Evolutionary conservation across 2,329 filamentous ascomycete species (phyloP).

Genomic region (Ophiocordyceps camponoti-leonardi): DNA sequence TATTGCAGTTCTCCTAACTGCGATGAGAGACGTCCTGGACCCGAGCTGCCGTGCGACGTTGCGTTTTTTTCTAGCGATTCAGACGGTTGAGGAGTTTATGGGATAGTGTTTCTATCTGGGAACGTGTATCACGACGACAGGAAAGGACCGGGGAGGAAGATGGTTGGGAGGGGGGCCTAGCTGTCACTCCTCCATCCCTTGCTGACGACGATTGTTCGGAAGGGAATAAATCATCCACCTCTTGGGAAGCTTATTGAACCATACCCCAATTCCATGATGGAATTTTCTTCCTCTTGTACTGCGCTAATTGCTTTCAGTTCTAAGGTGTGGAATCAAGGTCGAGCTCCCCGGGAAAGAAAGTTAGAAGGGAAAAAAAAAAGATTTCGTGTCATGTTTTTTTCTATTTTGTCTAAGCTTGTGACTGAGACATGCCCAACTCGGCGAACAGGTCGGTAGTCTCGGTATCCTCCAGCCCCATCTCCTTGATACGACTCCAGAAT

Average conservation of each 20-base stretch:
- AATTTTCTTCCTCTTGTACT: background rate
- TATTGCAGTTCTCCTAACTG: slow-evolving; percentile 8
- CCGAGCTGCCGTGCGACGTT: background rate
- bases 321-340: background rate
- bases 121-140: background rate
- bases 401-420: background rate
- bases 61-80: background rate
- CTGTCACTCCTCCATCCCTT: background rate
- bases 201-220: no score
- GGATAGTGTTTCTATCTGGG: background rate
- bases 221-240: background rate
- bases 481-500: slow-evolving; percentile 62
- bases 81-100: background rate
- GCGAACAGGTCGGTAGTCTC: slow-evolving; percentile 29
- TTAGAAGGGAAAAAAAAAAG: no score
- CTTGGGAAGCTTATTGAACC: background rate
- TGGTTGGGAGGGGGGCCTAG: background rate
- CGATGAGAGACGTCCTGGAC: no score
- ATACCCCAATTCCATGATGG: background rate
- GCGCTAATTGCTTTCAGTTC: background rate
- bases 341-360: background rate
- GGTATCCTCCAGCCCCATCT: slow-evolving; percentile 47
- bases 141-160: background rate
- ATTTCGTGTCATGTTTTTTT: background rate
- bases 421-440: slow-evolving; percentile 25